A percentile compares a stretch with the other conserved stretches of the same genome.
phyloP scores from a whole-genome alignment of 345 rosid genomes.

The Mangifera indica region DNA sequence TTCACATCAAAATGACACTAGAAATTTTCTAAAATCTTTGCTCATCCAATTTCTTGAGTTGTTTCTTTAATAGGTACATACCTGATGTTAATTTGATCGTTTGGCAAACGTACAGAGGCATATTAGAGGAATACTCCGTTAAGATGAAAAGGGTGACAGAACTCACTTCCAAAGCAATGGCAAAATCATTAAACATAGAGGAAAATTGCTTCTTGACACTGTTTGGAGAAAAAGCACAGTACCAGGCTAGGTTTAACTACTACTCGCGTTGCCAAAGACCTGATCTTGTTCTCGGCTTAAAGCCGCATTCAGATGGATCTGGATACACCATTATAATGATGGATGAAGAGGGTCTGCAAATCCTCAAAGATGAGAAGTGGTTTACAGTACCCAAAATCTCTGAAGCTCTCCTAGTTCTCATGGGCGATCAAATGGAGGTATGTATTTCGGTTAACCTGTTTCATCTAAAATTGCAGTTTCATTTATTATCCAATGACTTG shows the following conservation, averaged over 20 bases:
- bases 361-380: constrained; percentile 48
- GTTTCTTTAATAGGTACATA: no score
- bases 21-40: background rate
- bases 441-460: background rate
- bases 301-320: constrained; percentile 63
- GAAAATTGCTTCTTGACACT: constrained; percentile 43
- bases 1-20: background rate
- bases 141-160: constrained; percentile 29
- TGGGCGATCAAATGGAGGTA: constrained; percentile 57
- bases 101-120: constrained; percentile 24
- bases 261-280: constrained; percentile 63
- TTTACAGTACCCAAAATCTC: constrained; percentile 40
- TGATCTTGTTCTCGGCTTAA: constrained; percentile 47
- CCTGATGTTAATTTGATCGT: no score
- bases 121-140: constrained; percentile 33
- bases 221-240: constrained; percentile 34
- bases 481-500: background rate
- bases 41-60: background rate
- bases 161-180: constrained; percentile 44
- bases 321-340: constrained; percentile 47
- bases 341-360: constrained; percentile 52
- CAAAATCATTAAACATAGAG: constrained; percentile 45
- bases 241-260: constrained; percentile 50
- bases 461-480: no score
- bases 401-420: constrained; percentile 49